Evolutionary conservation across 768 basidiomycete species (phyloP), one percentile per base, ranked within the genome.

Genomic region (Lentinula guzmanii): DNA sequence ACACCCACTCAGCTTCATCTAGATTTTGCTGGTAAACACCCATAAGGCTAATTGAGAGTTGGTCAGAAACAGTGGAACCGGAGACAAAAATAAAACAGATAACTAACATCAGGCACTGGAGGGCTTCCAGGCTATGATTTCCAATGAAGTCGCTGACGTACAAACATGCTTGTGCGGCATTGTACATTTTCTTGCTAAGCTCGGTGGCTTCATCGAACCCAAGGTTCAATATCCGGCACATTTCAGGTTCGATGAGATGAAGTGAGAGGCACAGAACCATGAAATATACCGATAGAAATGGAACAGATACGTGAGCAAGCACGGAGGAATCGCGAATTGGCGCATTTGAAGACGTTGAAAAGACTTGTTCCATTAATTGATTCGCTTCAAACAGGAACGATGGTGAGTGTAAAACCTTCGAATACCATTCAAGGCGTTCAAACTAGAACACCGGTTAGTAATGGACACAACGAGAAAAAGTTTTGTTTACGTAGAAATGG

Each of bases 21-120:
- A 65, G 63, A 55, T 71, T 71, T 35, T 71, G 70, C 51, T 68
- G 69, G 61, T 71, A 71, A 16, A 71, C 65, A 13, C 70, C 66
- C 69, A 68, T 71, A 46, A 71, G 64, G 21, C 70, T 71, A 50
- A 56, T 55, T 46, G 21, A 65, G 11, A 34, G 50, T 7, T 9
- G 41, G 41, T 52, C 51, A 43, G 55, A n/a, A 21, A 52, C 16
- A 3, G 24, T n/a, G n/a, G 16, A 43, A 16, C 6, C 21, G 37
- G 13, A 39, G 5, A 34, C 16, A 52, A 4, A 3, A 43, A 39
- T 10, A 11, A 16, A 34, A 39, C 11, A 39, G 28, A 46, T n/a
- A 5, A 65, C 69, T 46, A 56, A 67, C 70, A 71, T 63, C 33
- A 71, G 67, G 21, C 65, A 68, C 33, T 71, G 70, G 8, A 71